Base-by-base conservation (phyloP, 345 rosid genomes). In the Syzygium aqueum region DNA sequence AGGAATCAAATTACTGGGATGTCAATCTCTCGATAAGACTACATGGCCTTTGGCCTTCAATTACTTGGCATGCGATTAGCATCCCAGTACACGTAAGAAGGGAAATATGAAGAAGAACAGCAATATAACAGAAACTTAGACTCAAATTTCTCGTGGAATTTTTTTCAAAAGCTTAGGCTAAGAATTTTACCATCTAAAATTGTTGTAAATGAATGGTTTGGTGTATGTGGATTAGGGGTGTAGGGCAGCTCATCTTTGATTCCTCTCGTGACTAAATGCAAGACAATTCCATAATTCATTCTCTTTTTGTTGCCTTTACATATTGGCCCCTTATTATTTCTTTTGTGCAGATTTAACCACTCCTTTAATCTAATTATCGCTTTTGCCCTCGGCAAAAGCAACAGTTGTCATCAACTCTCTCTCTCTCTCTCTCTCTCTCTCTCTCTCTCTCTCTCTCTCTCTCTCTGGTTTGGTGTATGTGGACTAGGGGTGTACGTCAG, bases 1-100 rank as follows among this genome's bases (percentile, higher is more conserved):
- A 90, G 43, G 21, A 86, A 82, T 87, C 80, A 86, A 82, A 54
- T 88, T 63, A 50, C 37, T 63, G 28, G 92, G 91, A 88, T 54
- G 90, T 11, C 85, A 77, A 43, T 88, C 86, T 27, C 83, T 89
- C 50, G 37, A 28, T 63, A 40, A 40, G 43, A 40, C 43, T 40
- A 65, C 22, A 80, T 94, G 77, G 77, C 77, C 37, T 63, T 63
- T n/a, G 21, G 28, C 77, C 37, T 63, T 63, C 77, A 63, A 63
- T 63, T 63, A 13, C 77, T 63, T 63, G 77, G 77, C 77, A 63
- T 63, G 37, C 28, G 7, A 63, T 63, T n/a, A 63, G 77, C 77
- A 28, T 53, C 77, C 37, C 37, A 16, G 19, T 16, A 63, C 77
- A n/a, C 19, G 77, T 63, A 80, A 80, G 52, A 80, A 80, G 52